Percentiles rank a stretch among this genome's conserved stretches.
Evolutionary conservation across 2,329 filamentous ascomycete species (phyloP).

Genomic region (Sarocladiaceae sp.): DNA sequence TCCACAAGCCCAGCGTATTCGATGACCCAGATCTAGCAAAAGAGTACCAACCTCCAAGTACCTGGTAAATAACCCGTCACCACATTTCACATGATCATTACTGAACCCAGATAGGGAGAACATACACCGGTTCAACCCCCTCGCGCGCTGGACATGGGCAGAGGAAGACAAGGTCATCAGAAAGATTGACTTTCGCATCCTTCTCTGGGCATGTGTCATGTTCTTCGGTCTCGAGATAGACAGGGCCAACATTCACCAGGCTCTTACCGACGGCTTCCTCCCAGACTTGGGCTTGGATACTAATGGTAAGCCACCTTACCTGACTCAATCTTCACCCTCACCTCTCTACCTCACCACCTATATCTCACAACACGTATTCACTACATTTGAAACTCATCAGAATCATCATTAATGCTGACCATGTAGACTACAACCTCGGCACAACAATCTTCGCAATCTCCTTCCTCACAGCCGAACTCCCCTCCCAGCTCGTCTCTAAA

Average conservation of each 20-base stretch:
- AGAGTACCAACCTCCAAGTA: constrained; percentile 1
- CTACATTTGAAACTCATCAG: too few relatives aligned
- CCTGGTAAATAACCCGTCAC: not conserved
- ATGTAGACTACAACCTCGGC: constrained; percentile 27
- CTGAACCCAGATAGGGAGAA: too few relatives aligned
- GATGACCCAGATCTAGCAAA: not conserved
- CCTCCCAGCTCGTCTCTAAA: constrained; percentile 56
- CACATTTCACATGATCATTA: too few relatives aligned
- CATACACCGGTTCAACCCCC: constrained; percentile 31
- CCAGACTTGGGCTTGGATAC: constrained; percentile 37
- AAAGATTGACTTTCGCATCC: constrained; percentile 45
- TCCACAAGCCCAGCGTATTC: not conserved
- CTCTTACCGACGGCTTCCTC: constrained; percentile 44
- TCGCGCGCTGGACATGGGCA: constrained; percentile 30
- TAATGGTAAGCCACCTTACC: constrained; percentile 24
- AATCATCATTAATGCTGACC: too few relatives aligned
- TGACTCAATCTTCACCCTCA: not conserved
- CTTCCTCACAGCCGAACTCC: constrained; percentile 38
- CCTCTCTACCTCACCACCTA: not conserved
- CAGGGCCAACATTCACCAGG: constrained; percentile 42
- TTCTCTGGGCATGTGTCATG: constrained; percentile 41
- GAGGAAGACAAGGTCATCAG: constrained; percentile 27
- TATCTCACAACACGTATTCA: too few relatives aligned
- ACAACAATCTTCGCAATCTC: constrained; percentile 26
- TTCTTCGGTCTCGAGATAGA: constrained; percentile 42